A percentile compares a stretch with the other conserved stretches of the same genome.
Conservation (phyloP, 176 grass and related monocot genomes). For the Zea luxurians region DNA sequence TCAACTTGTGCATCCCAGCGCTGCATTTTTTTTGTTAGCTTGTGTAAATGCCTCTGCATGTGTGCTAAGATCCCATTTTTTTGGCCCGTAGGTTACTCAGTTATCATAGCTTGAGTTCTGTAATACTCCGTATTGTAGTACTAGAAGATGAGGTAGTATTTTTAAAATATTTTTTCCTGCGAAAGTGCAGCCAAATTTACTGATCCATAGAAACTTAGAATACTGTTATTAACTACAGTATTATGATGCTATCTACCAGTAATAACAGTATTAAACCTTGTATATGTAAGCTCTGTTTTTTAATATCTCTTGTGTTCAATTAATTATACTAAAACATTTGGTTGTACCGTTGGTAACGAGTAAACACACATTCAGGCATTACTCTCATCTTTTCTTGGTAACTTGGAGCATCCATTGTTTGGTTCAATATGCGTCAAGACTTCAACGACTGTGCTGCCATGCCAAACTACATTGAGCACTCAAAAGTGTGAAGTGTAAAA, state of each 20-base stretch:
- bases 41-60: neutral
- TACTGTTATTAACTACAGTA: neutral
- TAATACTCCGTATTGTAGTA: too few relatives aligned
- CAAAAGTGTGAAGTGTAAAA: neutral
- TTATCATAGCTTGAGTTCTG: neutral
- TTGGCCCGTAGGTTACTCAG: neutral
- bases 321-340: neutral
- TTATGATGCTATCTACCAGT: neutral
- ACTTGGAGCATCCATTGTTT: neutral
- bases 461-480: neutral
- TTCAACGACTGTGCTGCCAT: neutral
- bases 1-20: neutral
- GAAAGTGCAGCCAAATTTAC: neutral
- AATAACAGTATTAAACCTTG: neutral
- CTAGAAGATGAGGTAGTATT: too few relatives aligned
- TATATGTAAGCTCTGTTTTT: too few relatives aligned
- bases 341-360: neutral
- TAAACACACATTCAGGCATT: neutral
- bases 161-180: too few relatives aligned
- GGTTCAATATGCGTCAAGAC: neutral
- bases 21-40: neutral
- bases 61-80: neutral
- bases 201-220: neutral
- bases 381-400: neutral
- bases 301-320: too few relatives aligned